phyloP scores from a whole-genome alignment of 2,329 filamentous ascomycete genomes.

The Penicillium janthinellum region DNA sequence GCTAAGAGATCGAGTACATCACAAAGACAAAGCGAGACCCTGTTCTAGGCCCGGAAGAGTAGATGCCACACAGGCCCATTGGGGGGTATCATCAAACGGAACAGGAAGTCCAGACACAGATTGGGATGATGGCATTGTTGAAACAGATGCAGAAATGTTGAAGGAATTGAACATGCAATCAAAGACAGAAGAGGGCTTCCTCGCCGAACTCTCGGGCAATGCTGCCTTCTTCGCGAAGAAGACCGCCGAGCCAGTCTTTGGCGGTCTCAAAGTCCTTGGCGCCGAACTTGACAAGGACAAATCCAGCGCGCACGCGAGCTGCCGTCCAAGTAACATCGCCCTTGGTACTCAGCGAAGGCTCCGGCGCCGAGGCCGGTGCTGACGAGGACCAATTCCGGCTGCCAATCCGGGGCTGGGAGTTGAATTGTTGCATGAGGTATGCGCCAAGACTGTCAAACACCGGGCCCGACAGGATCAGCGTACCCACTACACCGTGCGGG shows the following conservation, averaged over 20 bases:
- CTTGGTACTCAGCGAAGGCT: conserved; percentile 42
- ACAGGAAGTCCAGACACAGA: neutral
- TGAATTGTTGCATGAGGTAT: conserved; percentile 81
- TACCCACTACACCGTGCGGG: conserved; percentile 76
- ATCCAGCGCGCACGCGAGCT: conserved; percentile 71
- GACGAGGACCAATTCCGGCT: conserved; percentile 68
- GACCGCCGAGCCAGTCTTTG: conserved; percentile 73
- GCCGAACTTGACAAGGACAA: conserved; percentile 89
- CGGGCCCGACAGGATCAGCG: conserved; percentile 76
- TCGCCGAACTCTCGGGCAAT: conserved; percentile 74
- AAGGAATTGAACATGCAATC: conserved; percentile 4
- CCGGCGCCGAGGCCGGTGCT: conserved; percentile 23
- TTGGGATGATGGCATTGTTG: neutral
- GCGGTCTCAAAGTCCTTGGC: conserved; percentile 79
- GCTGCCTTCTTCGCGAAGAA: conserved; percentile 75
- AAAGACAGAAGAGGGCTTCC: conserved; percentile 75
- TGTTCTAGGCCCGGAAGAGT: neutral
- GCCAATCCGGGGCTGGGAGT: conserved; percentile 76
- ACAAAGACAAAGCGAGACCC: conserved; percentile 6
- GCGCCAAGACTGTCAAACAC: conserved; percentile 65
- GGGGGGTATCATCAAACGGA: conserved; percentile 20
- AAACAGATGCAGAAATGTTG: neutral
- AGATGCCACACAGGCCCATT: conserved; percentile 1
- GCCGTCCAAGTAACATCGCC: conserved; percentile 76
- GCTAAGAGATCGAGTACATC: conserved; percentile 7